A percentile compares a stretch with the other conserved stretches of the same genome.
Conservation (phyloP, 2,329 filamentous ascomycete genomes). For the Phyllosticta ampelicida region DNA sequence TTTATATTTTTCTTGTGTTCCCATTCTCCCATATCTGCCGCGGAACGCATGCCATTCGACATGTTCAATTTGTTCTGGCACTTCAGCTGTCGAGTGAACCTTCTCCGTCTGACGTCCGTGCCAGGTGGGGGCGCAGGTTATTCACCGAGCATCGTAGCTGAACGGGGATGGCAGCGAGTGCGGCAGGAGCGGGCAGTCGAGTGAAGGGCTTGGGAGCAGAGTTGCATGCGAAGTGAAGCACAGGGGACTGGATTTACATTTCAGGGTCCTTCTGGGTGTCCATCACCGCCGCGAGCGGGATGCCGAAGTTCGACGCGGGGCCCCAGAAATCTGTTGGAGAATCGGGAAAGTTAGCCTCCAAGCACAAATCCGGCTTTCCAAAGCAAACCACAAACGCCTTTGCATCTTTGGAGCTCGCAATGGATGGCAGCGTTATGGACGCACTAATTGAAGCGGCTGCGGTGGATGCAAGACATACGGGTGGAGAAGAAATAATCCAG, state of each 20-base stretch:
- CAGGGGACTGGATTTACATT: slow-evolving; percentile 27
- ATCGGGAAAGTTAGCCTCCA: neutral
- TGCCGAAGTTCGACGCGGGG: slow-evolving; percentile 43
- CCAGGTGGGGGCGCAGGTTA: neutral
- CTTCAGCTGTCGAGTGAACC: neutral
- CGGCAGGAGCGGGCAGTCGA: neutral
- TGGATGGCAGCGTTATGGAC: neutral
- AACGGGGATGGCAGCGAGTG: neutral
- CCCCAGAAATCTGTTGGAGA: slow-evolving; percentile 39
- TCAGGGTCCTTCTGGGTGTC: slow-evolving; percentile 44
- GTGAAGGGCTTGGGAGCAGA: neutral
- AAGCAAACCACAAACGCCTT: neutral
- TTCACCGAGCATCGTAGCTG: neutral
- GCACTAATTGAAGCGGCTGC: neutral
- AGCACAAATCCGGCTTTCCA: neutral
- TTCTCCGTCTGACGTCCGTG: neutral
- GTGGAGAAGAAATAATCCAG: slow-evolving; percentile 44
- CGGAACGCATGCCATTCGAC: neutral
- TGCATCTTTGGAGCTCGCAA: neutral
- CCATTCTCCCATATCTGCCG: neutral
- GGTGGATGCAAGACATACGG: slow-evolving; percentile 31
- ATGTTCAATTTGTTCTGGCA: neutral
- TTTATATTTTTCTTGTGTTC: neutral
- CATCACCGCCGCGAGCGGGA: slow-evolving; percentile 43
- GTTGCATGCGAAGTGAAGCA: neutral